These are phyloP conservation scores for Trichoderma citrinoviride DNA, from an alignment of 2,329 filamentous ascomycete genomes.

Conservation along the genomic window DNA sequence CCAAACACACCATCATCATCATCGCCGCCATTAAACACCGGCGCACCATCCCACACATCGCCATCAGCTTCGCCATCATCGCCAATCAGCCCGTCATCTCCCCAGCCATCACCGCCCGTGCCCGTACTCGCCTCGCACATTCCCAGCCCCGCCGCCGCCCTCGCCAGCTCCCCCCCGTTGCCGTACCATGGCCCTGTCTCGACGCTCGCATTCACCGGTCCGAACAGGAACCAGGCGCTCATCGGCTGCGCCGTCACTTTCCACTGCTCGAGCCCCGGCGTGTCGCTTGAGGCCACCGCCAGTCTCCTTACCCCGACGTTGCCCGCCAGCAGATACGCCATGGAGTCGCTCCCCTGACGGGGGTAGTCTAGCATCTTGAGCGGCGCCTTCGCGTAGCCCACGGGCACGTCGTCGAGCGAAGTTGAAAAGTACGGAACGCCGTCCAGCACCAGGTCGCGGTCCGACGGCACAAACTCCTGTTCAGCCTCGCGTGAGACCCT, in stretches of 20 bases:
- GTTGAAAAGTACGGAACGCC: constrained; percentile 32
- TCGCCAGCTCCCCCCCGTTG: constrained; percentile 20
- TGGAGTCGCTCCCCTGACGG: constrained; percentile 18
- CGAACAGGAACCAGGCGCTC: constrained; percentile 43
- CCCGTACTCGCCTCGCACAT: constrained; percentile 3
- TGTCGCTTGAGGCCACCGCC: constrained; percentile 7
- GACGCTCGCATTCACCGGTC: constrained; percentile 33
- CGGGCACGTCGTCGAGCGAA: constrained; percentile 33
- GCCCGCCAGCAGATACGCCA: constrained; percentile 40
- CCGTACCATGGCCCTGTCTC: constrained; percentile 26
- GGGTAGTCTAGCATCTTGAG: constrained; percentile 38
- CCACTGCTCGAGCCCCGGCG: background rate
- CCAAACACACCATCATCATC: background rate
- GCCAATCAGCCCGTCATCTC: background rate
- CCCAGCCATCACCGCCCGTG: background rate
- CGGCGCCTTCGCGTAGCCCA: constrained; percentile 42
- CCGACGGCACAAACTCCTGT: background rate
- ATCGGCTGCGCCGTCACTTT: constrained; percentile 35
- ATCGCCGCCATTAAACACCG: background rate
- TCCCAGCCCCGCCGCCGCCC: constrained; percentile 7
- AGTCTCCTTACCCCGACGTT: constrained; percentile 37
- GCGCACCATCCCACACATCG: background rate
- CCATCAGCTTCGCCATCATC: background rate
- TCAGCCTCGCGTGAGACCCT: constrained; percentile 24
- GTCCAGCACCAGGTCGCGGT: constrained; percentile 29